phyloP scores from a whole-genome alignment of 2,329 filamentous ascomycete species.

The Ophiostoma ulmi region DNA sequence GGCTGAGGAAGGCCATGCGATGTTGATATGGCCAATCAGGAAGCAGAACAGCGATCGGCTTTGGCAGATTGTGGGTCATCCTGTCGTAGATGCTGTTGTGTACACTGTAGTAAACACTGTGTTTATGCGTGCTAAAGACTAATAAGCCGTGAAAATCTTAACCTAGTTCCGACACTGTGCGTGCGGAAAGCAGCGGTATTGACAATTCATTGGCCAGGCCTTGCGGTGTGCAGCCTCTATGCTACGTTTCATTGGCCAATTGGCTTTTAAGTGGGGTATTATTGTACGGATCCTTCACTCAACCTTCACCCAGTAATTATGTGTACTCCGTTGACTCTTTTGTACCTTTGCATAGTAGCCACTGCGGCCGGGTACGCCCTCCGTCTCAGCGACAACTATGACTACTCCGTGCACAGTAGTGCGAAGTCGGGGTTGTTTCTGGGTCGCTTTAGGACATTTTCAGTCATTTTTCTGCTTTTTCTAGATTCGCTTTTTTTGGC shows the following conservation, averaged over 20 bases:
- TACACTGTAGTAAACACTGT: neutral
- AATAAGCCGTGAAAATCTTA: conserved; percentile 21
- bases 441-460: neutral
- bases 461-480: conserved; percentile 8
- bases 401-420: conserved; percentile 10
- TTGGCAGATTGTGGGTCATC: neutral
- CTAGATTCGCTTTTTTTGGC: conserved; percentile 15
- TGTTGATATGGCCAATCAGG: neutral
- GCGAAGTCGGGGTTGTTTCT: conserved; percentile 20
- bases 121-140: neutral
- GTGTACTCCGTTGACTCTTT: neutral
- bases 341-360: conserved; percentile 8
- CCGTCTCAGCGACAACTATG: conserved; percentile 7
- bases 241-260: neutral
- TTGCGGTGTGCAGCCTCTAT: neutral
- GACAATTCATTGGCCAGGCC: conserved; percentile 9
- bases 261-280: neutral
- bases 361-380: conserved; percentile 2
- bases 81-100: neutral
- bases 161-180: conserved; percentile 18
- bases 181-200: conserved; percentile 9
- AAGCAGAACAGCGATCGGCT: neutral
- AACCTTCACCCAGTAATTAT: neutral
- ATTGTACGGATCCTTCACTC: neutral
- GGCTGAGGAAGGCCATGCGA: conserved; percentile 5